Evolutionary conservation across 768 basidiomycete species (phyloP), one percentile per base, ranked within the genome.

Genomic region (Trametopsis cervina): DNA sequence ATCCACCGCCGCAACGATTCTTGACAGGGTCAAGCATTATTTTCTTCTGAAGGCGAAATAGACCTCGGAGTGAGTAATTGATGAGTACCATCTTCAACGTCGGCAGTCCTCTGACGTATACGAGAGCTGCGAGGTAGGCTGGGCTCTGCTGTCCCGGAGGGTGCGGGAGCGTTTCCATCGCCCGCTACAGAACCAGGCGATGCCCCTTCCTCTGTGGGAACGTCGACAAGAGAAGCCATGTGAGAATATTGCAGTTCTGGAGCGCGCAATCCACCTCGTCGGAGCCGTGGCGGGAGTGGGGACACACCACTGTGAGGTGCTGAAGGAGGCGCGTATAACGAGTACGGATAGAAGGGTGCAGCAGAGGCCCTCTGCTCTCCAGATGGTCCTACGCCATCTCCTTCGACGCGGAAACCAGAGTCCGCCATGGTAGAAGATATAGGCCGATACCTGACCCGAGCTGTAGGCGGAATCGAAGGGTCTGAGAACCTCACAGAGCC

Each of bases 241-340:
- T 75, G 71, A 13, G 75, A 63, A 2, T 82, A 58, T 54, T 82
- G 63, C 1, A 77, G 75, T 56, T 86, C 85, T 0, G 82, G 80
- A 4, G 83, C 75, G 4, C 78, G 75, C 4, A 85, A 58, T 2
- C 82, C 80, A n/a, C 84, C 81, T 2, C 84, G 76, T 41, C 84
- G 77, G 37, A 85, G 65, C 36, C 81, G 75, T 3, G 83, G 80
- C 4, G 54, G 52, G 43, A 57, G 38, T 33, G 42, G 18, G 22
- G n/a, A 18, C 18, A 20, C 12, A 13, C 35, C 25, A 21, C 29
- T 36, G 18, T 33, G 20, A 10, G 47, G 17, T 5, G 51, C 17
- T 10, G 40, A 15, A n/a, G 47, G 17, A 4, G 46, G 39, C 23
- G 51, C 40, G 9, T 58, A 57, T 21, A 60, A 21, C 11, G 53